Base-by-base conservation (phyloP, 1,139 yeast species). In the Debaryomyces subglobosus region DNA sequence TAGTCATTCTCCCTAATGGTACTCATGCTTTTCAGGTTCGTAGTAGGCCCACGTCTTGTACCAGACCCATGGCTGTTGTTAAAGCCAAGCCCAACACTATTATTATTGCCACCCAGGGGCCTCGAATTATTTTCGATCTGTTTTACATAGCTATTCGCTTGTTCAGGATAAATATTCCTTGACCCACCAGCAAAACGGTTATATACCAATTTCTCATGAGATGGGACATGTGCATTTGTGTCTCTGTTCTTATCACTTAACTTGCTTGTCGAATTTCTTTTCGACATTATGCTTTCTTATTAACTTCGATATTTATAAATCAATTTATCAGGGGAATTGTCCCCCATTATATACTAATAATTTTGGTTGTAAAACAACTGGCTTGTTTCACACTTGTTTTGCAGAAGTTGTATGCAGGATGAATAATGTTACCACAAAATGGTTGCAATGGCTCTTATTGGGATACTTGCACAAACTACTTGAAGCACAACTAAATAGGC, bases 1-100 rank as follows among this genome's bases (percentile, higher is more conserved):
- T 86, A 89, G 65, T 91, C 96, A 59, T 87, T 88, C 54, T 68
- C 73, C 12, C 32, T 38, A 25, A 41, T 16, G 13, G 13, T 12
- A n/a, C 21, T 21, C 15, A 20, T 30, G 21, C 21, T 20, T 43
- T 32, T 38, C 16, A 4, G 24, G 12, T 35, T 23, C 27, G 36
- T 23, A 30, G 25, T 7, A 12, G 30, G 30, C 20, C 25, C 36
- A 27, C 43, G 34, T 9, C 43, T 30, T 12, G 35, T 6, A 4
- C 16, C 9, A 18, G 15, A n/a, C 8, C 34, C 36, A 40, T 20
- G 15, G 9, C 21, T 30, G 9, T 13, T 30, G 13, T 30, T 23
- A 12, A 27, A 27, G 12, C 30, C 7, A 27, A 12, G 30, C 13
- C 30, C 30, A 27, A 12, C 13, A 27, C 6, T 27, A 27, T 27